Conservation (phyloP, 2,329 filamentous ascomycete species). For the Hypoxylon sp. region DNA sequence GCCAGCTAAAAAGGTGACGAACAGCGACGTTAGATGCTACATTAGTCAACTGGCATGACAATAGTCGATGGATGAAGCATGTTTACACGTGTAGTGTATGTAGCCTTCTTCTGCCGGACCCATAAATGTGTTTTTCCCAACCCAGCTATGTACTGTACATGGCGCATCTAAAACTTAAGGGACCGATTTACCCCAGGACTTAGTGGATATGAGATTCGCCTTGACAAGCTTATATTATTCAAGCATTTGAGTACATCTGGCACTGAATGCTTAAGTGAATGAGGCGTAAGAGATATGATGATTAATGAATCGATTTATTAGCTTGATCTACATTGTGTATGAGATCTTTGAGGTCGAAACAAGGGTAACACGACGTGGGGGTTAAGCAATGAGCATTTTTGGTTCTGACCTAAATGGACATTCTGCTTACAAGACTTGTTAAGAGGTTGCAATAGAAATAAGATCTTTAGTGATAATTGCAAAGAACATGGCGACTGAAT, state of each 20-base stretch:
- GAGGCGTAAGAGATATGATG: slow-evolving; percentile 35
- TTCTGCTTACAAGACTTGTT: neutral
- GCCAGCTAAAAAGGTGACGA: slow-evolving; percentile 14
- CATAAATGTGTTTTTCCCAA: slow-evolving; percentile 17
- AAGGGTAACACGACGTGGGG: slow-evolving; percentile 43
- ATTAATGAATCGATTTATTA: slow-evolving; percentile 31
- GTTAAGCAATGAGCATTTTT: slow-evolving; percentile 21
- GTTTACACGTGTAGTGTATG: slow-evolving; percentile 17
- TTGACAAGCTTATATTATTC: slow-evolving; percentile 4
- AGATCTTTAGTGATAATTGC: neutral
- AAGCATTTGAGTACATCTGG: slow-evolving; percentile 13
- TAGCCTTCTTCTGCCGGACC: slow-evolving; percentile 19
- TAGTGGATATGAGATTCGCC: slow-evolving; percentile 24
- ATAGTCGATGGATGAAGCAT: slow-evolving; percentile 20
- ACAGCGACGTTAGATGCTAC: slow-evolving; percentile 17
- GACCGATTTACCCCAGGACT: slow-evolving; percentile 28
- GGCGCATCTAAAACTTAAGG: slow-evolving; percentile 1
- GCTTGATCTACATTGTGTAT: slow-evolving; percentile 41
- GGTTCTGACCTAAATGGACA: slow-evolving; percentile 12
- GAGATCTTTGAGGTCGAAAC: slow-evolving; percentile 36
- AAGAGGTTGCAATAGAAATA: slow-evolving; percentile 10
- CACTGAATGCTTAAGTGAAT: slow-evolving; percentile 19
- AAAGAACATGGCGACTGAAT: neutral
- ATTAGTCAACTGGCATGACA: slow-evolving; percentile 5
- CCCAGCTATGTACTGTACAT: slow-evolving; percentile 8